These are phyloP conservation scores for Pythium oligandrum DNA, from an alignment of 352 stramenopile species.

Conservation along the genomic window DNA sequence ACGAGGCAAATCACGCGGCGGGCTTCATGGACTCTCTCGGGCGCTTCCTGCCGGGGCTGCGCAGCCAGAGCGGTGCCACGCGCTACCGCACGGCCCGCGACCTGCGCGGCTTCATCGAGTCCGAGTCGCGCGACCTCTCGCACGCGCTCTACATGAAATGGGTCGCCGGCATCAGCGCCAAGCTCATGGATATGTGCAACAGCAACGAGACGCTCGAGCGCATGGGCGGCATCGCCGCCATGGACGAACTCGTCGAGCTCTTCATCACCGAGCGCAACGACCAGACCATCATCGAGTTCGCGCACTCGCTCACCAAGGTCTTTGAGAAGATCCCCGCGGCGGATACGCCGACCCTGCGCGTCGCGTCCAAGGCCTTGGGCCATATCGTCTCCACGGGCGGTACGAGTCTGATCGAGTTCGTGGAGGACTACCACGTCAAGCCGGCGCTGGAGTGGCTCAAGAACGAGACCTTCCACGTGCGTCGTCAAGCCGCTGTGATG, in stretches of 20 bases:
- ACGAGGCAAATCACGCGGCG: background rate
- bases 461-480: slow-evolving; percentile 87
- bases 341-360: slow-evolving; percentile 63
- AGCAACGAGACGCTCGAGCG: slow-evolving; percentile 67
- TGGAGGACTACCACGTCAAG: slow-evolving; percentile 87
- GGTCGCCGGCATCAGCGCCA: slow-evolving; percentile 77
- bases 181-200: slow-evolving; percentile 84
- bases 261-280: slow-evolving; percentile 88
- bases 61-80: slow-evolving; percentile 53
- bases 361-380: slow-evolving; percentile 76
- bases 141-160: slow-evolving; percentile 85
- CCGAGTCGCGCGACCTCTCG: slow-evolving; percentile 79
- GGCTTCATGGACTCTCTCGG: slow-evolving; percentile 57
- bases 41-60: slow-evolving; percentile 73
- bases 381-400: slow-evolving; percentile 85
- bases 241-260: slow-evolving; percentile 87
- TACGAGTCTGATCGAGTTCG: slow-evolving; percentile 85
- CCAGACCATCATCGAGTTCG: slow-evolving; percentile 88
- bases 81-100: slow-evolving; percentile 67
- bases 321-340: slow-evolving; percentile 84
- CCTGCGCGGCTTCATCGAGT: slow-evolving; percentile 81
- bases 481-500: slow-evolving; percentile 79
- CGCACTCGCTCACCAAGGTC: slow-evolving; percentile 80
- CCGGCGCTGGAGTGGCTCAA: slow-evolving; percentile 85
- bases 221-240: slow-evolving; percentile 83